These are phyloP conservation scores for Botryotinia globosa DNA, from an alignment of 2,329 filamentous ascomycete species.

Conservation along the genomic window DNA sequence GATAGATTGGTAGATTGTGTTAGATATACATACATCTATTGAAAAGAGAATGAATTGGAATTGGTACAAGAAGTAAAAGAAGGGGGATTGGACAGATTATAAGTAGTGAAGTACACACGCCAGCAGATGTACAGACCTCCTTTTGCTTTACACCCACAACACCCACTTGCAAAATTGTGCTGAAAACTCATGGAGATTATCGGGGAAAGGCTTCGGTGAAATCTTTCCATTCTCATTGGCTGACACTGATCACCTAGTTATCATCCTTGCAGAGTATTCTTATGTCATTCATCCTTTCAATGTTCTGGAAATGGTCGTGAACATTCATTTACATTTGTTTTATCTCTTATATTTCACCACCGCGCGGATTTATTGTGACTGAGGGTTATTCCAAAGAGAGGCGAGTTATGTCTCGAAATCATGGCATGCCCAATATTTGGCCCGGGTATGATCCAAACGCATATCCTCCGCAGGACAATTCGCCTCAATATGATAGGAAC, in stretches of 20 bases:
- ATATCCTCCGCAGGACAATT: slow-evolving; percentile 19
- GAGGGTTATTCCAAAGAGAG: slow-evolving; percentile 10
- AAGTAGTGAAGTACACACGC: slow-evolving; percentile 3
- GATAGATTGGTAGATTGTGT: background rate
- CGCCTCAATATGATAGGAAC: slow-evolving; percentile 18
- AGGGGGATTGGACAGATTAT: background rate
- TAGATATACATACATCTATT: background rate
- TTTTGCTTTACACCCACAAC: background rate
- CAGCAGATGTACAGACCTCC: slow-evolving; percentile 4
- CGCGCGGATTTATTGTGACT: background rate
- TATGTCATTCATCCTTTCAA: slow-evolving; percentile 12
- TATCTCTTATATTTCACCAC: background rate
- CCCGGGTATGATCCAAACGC: slow-evolving; percentile 17
- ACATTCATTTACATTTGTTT: background rate
- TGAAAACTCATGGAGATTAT: background rate
- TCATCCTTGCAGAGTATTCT: slow-evolving; percentile 3
- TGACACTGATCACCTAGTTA: background rate
- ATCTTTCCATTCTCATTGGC: background rate
- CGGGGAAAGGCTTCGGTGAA: background rate
- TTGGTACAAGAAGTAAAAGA: background rate
- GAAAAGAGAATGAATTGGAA: background rate
- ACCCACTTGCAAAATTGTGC: slow-evolving; percentile 10
- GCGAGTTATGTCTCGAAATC: slow-evolving; percentile 19
- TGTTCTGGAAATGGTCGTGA: background rate
- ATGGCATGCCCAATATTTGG: slow-evolving; percentile 20